Conservation (phyloP, 2,329 filamentous ascomycete genomes). For the Fusarium acutatum region DNA sequence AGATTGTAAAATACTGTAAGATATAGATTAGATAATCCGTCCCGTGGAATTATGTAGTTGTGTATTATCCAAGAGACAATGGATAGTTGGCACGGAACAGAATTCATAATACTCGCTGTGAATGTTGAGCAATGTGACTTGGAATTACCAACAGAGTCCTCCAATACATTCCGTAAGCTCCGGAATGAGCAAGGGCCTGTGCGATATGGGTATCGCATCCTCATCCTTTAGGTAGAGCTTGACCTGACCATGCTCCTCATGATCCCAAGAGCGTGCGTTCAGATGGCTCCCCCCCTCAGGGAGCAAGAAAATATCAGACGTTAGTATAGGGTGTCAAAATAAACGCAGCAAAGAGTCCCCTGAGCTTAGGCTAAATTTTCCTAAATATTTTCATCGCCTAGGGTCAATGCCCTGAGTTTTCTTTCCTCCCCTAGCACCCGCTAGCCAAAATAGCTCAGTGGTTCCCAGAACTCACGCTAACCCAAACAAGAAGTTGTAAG, state of each 20-base stretch:
- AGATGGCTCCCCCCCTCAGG: background rate
- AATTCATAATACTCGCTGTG: rapidly evolving
- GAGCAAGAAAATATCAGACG: too few relatives aligned
- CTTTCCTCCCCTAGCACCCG: rapidly evolving
- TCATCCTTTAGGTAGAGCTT: background rate
- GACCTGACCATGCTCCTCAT: background rate
- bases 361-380: rapidly evolving
- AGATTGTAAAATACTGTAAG: background rate
- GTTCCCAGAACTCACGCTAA: background rate
- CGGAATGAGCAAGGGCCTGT: background rate
- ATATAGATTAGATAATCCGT: background rate
- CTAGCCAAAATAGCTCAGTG: background rate
- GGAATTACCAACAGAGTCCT: background rate
- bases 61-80: too few relatives aligned
- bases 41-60: rapidly evolving
- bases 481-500: background rate
- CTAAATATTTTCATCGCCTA: too few relatives aligned
- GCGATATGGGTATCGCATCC: background rate
- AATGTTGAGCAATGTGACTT: background rate
- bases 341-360: rapidly evolving
- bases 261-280: background rate
- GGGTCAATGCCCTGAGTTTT: rapidly evolving
- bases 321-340: too few relatives aligned
- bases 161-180: background rate
- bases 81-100: too few relatives aligned